Base-by-base conservation (phyloP, 108 stramenopile genomes). In the Cyclotella kingstonii region DNA sequence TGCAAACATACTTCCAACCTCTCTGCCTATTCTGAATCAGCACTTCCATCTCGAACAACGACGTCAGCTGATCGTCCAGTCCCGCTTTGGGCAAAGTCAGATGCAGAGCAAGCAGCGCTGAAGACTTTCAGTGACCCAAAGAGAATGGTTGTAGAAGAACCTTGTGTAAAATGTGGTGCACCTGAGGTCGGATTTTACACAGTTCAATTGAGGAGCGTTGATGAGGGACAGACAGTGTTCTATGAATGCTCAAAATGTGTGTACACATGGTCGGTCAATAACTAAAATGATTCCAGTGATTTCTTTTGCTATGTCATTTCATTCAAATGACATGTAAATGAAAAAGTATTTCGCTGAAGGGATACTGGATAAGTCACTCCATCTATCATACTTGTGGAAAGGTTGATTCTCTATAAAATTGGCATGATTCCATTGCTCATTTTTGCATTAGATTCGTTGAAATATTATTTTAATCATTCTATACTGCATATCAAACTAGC, bases 151-250 rank as follows among this genome's bases (percentile, higher is more conserved):
- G 95, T 99, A 25, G 95, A 99, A 57, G 96, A 99, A 70, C 89
- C 94, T 11, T 99, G 98, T 66, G 70, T 95, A 17, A 95, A 95
- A 66, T 99, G 98, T 68, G 84, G 78, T 25, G 81, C 90, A 35
- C 82, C 88, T 18, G 87, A 96, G 67, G 91, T 97, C 25, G 86
- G 92, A 47, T 99, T 97, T 63, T 98, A 97, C 53, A 99, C 98
- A 12, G 95, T 97, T 55, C 98, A 99, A 73, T 70, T 99, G 74
- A 77, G 97, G 35, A 91, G 89, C 26, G 98, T 97, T 25, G 98
- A 99, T 84, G 98, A 99, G 65, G 98, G 98, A 6, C 96, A 97
- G 68, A 99, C 98, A 10, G 97, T 98, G 3, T 99, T 99, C 76
- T 99, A 98, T 66, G 96, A 97, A 70, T 99, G 98, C 60, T 94